phyloP scores from a whole-genome alignment of 1,284 basidiomycete species.

The Trametes polyzona region DNA sequence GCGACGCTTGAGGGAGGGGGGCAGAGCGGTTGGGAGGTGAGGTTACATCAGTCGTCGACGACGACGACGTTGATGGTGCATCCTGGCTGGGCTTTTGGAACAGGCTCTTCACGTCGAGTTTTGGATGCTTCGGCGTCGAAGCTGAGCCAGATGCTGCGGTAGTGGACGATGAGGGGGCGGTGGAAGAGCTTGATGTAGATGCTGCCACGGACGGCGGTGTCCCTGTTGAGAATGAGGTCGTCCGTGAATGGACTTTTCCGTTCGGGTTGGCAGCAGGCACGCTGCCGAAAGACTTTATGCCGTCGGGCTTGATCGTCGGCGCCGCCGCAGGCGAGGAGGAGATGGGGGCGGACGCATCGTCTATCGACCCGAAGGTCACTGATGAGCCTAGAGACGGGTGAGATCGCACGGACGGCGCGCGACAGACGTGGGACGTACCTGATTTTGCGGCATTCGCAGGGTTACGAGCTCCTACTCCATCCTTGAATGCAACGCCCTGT shows the following conservation, averaged over 20 bases:
- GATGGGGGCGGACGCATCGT: slow-evolving; percentile 67
- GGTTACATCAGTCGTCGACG: slow-evolving; percentile 40
- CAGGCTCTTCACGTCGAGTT: slow-evolving; percentile 67
- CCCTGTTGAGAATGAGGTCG: slow-evolving; percentile 39
- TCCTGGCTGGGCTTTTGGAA: slow-evolving; percentile 58
- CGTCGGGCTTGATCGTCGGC: slow-evolving; percentile 68
- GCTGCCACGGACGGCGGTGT: slow-evolving; percentile 33
- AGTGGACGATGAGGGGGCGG: slow-evolving; percentile 36
- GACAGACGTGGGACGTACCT: slow-evolving; percentile 45
- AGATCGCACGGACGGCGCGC: slow-evolving; percentile 13
- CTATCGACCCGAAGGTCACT: slow-evolving; percentile 86
- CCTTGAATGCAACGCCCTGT: slow-evolving; percentile 71
- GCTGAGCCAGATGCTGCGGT: slow-evolving; percentile 36
- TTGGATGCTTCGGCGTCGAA: slow-evolving; percentile 40
- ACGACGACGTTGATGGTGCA: slow-evolving; percentile 44
- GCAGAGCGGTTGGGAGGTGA: slow-evolving; percentile 49
- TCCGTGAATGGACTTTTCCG: slow-evolving; percentile 46
- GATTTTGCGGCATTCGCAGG: slow-evolving; percentile 55
- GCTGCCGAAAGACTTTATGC: slow-evolving; percentile 80
- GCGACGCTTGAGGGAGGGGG: slow-evolving; percentile 46
- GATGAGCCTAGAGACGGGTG: slow-evolving; percentile 50
- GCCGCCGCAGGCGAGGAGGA: slow-evolving; percentile 70
- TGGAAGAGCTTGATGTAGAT: slow-evolving; percentile 34
- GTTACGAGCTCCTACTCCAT: slow-evolving; percentile 56
- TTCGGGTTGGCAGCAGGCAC: slow-evolving; percentile 65